Evolutionary conservation across 805 yeast genomes (phyloP), one percentile per base, ranked within the genome.

Genomic region (Wickerhamiella spandovensis): DNA sequence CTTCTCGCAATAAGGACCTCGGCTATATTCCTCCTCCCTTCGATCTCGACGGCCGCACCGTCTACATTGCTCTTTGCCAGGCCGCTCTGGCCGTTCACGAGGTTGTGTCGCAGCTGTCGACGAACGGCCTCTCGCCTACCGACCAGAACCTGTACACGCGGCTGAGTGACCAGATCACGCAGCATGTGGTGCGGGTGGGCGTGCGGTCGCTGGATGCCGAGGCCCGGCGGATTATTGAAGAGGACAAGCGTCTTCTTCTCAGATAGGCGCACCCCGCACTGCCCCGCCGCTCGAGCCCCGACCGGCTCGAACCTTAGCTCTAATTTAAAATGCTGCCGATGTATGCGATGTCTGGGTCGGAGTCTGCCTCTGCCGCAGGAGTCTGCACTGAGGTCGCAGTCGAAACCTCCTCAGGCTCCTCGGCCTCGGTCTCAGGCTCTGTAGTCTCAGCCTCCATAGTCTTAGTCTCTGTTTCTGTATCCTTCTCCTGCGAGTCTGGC

Each of bases 31-130:
- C 48, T 13, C 51, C 52, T 1, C 51, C 51, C 17, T 53, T 53
- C 41, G 45, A 48, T n/a, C 46, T 53, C n/a, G 56, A 53, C 44
- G 45, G 48, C 18, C 48, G 53, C n/a, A 32, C 47, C 10, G 54
- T 53, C 5, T 51, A 43, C 41, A 30, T 51, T 7, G 48, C 51
- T 15, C 45, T 51, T 24, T 48, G 53, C 39, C 54, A 53, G 42
- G 49, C 56, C 12, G 47, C 50, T n/a, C 32, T 53, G 45, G 48
- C 48, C 5, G 51, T 53, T 50, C 43, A 48, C 48, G 52, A 51
- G 21, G 49, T 48, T 9, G 48, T 53, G 9, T 44, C 41, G 20
- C 48, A 51, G 41, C 49, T 53, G 17, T n/a, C 51, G 18, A 18
- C 13, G 25, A 18, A 15, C 25, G 50, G 46, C 15, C 32, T 48